phyloP scores from a whole-genome alignment of 2,329 filamentous ascomycete genomes.

The Verticillium tricorpus region DNA sequence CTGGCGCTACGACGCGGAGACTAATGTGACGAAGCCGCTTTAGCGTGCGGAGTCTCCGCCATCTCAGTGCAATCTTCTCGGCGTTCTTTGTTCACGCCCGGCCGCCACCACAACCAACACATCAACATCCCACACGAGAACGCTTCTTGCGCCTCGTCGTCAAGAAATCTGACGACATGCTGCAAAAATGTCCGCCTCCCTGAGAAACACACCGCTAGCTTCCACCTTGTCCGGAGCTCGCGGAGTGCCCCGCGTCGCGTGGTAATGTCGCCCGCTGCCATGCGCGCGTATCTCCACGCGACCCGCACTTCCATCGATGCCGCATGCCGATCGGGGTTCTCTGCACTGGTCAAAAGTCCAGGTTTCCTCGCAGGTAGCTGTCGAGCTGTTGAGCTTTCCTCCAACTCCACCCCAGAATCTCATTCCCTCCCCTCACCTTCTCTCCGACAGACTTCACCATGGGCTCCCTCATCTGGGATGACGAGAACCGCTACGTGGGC shows the following conservation, averaged over 20 bases:
- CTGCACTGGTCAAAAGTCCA: background rate
- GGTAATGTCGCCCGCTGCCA: background rate
- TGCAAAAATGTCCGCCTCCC: background rate
- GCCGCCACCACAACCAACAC: background rate
- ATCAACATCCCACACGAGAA: background rate
- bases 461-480: conserved; percentile 27
- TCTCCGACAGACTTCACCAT: conserved; percentile 16
- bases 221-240: background rate
- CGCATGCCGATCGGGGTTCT: background rate
- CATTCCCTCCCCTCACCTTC: background rate
- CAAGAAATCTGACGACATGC: background rate
- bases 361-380: background rate
- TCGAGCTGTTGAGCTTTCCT: background rate
- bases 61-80: background rate
- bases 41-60: background rate
- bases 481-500: conserved; percentile 23
- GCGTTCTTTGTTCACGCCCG: background rate
- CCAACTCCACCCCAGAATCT: background rate
- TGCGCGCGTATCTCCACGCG: background rate
- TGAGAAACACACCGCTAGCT: background rate
- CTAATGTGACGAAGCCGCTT: background rate
- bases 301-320: background rate
- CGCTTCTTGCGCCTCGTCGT: background rate
- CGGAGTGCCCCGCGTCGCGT: background rate
- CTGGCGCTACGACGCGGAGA: background rate